Base-by-base conservation (phyloP, 495 filamentous ascomycete genomes). In the Filosporella fistucella region DNA sequence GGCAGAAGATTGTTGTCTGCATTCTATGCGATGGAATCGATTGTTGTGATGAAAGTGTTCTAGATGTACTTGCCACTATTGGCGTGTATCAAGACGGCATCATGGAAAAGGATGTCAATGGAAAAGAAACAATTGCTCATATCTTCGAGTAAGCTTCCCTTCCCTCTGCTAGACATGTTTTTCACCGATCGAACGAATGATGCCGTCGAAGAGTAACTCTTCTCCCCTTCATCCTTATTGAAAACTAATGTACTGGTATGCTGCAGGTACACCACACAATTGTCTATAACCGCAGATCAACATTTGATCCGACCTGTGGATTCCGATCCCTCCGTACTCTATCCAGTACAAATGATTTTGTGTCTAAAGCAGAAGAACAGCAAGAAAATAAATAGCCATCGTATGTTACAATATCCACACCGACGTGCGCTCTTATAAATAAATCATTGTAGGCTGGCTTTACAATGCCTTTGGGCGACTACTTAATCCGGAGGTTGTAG, bases 301-400 rank as follows among this genome's bases (percentile, higher is more conserved):
- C n/a, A n/a, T n/a, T n/a, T 68, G 36, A 51, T 68, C 24, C 58
- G 58, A 5, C 56, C 66, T 28, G 63, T 58, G 13, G 58, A 55
- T 46, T 63, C 51, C 54, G 62, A 43, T 47, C 59, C 36, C 30
- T 44, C 38, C 53, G 65, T 51, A n/a, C 47, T 56, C 13, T 49
- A 47, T 26, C 91, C 91, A 0, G 86, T 97, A 11, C 93, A 98
- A 66, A 86, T 98, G 77, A 81, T 98, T 0, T 98, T 98, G 74
- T 98, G 93, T 62, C 64, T 98, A 52, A 98, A 98, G 74, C 93
- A 98, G 65, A 95, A 96, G 75, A 98, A 98, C 61, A 89, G 95
- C 72, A 98, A 98, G 74, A 98, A 98, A 72, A 97, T 98, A 76
- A 98, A 98, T 61, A 96, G 91, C 2, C 93, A 98, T 63, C n/a